Evolutionary conservation across 495 filamentous ascomycete genomes (phyloP), one percentile per base, ranked within the genome.

Genomic region (Podospora australis): DNA sequence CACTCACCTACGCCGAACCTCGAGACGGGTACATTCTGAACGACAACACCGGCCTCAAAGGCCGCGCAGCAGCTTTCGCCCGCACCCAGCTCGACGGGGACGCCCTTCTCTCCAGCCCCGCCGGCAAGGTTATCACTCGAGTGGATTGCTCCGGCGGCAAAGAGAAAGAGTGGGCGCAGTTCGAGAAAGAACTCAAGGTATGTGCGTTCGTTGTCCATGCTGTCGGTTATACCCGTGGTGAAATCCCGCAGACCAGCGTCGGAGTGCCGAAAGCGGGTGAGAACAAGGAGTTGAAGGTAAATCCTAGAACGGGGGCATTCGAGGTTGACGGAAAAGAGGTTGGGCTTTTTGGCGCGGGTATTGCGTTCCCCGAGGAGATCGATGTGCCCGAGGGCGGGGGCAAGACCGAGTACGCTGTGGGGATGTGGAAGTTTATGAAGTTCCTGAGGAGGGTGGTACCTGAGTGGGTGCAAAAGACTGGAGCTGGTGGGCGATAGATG

Each of bases 111-210:
- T 67, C 72, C 32, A 67, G 69, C 16, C 69, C 70, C 3, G 77
- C 74, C 3, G 74, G 58, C 38, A 63, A 75, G n/a, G 74, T 78
- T 39, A 70, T 81, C 46, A 57, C 49, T 19, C 41, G 55, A 16
- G 19, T 51, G 2, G 50, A 54, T 26, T 36, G 14, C 40, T 25
- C 19, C 2, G 48, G 40, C 7, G 22, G 30, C 8, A 11, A 22
- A 10, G 49, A 57, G 22, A 19, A 16, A 13, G 44, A 48, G 34
- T 13, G 17, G 32, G 23, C 47, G 17, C 17, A 30, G 16, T 25
- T 55, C 11, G 24, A 21, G 16, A 35, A 16, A 10, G 21, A 44
- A 6, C 44, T 57, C 34, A 46, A 50, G 4, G 40, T 20, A 14
- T 53, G 54, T 28, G 44, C 53, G 14, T 49, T 39, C 14, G 46